Base-by-base conservation (phyloP, 352 stramenopile species). In the Elongisporangium undulatum region DNA sequence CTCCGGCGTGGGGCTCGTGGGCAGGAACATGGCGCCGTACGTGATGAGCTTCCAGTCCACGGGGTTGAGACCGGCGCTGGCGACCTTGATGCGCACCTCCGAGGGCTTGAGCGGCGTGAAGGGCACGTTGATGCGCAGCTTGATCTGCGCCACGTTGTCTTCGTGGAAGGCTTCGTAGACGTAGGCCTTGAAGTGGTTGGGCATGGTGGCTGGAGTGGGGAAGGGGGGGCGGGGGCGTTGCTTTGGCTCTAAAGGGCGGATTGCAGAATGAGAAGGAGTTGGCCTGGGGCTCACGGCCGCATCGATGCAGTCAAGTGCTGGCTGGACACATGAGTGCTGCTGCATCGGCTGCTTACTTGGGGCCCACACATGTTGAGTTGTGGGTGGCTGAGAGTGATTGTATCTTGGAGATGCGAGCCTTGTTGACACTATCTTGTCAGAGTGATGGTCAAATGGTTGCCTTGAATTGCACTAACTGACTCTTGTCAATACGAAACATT, bases 71-170 rank as follows among this genome's bases (percentile, higher is more conserved):
- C 59, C 49, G 1, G 64, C 63, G 49, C 63, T 72, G 5, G n/a
- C 26, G 38, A 78, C 56, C 57, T 68, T 72, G 56, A 72, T 61
- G 39, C 58, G 56, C n/a, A 75, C 68, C 24, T 64, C 51, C 20
- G 38, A 48, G 38, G 57, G 22, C 26, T 23, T n/a, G 16, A 63
- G 49, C n/a, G 57, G 10, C 5, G 29, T 9, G 17, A 26, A 23
- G 8, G 22, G 6, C 5, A 57, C 54, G 19, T 55, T 58, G 0
- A 26, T 20, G 58, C 71, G 67, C 41, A 74, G 59, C 55, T 65
- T 68, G 57, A 71, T 51, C 51, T 66, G 54, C 45, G 65, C 51
- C 3, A n/a, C 24, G 7, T 64, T 34, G 50, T 51, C 63, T n/a
- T n/a, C n/a, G 50, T 53, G 58, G 17, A 19, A 19, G 21, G 58